These are phyloP conservation scores for Agaricales sp. DNA, from an alignment of 1,284 basidiomycete genomes.

Conservation along the genomic window DNA sequence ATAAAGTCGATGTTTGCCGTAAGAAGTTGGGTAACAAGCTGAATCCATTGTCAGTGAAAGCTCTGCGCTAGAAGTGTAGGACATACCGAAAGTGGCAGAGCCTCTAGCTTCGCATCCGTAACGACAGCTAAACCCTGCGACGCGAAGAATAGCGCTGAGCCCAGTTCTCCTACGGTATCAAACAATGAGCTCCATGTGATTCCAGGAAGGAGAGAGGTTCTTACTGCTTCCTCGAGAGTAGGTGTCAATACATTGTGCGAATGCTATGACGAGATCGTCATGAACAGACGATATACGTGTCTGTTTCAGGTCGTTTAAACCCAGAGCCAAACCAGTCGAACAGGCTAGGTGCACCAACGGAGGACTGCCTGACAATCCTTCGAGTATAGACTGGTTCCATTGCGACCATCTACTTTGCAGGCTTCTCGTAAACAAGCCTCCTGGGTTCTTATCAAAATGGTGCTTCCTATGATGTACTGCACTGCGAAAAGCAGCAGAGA, in stretches of 20 bases:
- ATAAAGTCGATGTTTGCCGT: not conserved
- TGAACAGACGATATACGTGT: slow-evolving; percentile 35
- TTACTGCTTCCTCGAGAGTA: slow-evolving; percentile 22
- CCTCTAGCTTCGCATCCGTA: not conserved
- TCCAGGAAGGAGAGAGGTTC: slow-evolving; percentile 12
- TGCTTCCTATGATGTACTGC: slow-evolving; percentile 46
- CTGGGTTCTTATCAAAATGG: slow-evolving; percentile 21
- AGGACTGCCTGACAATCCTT: slow-evolving; percentile 54
- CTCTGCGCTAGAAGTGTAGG: not conserved
- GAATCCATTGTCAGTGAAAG: not conserved
- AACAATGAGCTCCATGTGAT: no score
- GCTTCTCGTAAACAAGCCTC: slow-evolving; percentile 33
- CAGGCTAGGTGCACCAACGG: slow-evolving; percentile 48
- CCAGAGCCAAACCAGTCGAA: slow-evolving; percentile 52
- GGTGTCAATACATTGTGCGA: slow-evolving; percentile 64
- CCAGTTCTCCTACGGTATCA: not conserved
- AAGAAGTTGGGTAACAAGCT: not conserved
- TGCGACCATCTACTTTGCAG: slow-evolving; percentile 27
- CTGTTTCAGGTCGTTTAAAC: slow-evolving; percentile 42
- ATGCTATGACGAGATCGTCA: slow-evolving; percentile 52
- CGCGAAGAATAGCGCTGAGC: not conserved
- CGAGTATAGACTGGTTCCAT: slow-evolving; percentile 50
- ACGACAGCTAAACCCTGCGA: not conserved
- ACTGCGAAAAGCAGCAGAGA: slow-evolving; percentile 51
- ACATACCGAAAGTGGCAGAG: not conserved